phyloP scores from a whole-genome alignment of 345 rosid species.

The Pistacia vera region DNA sequence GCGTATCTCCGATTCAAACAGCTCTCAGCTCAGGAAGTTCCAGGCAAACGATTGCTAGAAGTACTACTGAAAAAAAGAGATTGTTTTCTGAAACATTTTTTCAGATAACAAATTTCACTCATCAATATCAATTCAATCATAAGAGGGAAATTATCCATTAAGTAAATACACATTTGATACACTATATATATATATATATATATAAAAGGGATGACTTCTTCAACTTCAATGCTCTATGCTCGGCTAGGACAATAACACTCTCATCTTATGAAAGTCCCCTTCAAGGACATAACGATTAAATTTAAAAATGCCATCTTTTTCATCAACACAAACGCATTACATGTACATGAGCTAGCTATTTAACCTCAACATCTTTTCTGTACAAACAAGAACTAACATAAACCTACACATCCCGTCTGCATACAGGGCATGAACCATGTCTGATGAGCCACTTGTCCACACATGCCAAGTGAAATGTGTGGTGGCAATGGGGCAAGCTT shows the following conservation, averaged over 20 bases:
- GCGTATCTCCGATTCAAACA: background rate
- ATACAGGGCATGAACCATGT: constrained; percentile 76
- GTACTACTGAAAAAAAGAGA: background rate
- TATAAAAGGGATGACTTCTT: background rate
- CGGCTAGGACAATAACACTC: background rate
- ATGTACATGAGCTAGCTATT: background rate
- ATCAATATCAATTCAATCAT: background rate
- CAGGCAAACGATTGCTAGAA: background rate
- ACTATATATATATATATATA: background rate
- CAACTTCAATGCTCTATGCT: background rate
- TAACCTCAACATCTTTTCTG: constrained; percentile 4
- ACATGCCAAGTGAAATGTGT: constrained; percentile 75
- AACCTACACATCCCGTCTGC: constrained; percentile 61
- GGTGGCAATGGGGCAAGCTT: constrained; percentile 68
- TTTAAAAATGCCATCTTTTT: background rate
- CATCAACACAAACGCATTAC: background rate
- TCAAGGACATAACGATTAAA: background rate
- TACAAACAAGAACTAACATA: constrained; percentile 10
- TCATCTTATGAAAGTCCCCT: background rate
- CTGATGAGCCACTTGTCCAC: constrained; percentile 81
- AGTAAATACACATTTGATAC: background rate
- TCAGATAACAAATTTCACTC: background rate
- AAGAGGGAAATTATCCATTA: background rate
- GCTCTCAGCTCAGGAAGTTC: background rate
- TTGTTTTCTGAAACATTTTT: background rate